Conservation (phyloP, 1,284 basidiomycete species). For the Quambalaria eucalypti region DNA sequence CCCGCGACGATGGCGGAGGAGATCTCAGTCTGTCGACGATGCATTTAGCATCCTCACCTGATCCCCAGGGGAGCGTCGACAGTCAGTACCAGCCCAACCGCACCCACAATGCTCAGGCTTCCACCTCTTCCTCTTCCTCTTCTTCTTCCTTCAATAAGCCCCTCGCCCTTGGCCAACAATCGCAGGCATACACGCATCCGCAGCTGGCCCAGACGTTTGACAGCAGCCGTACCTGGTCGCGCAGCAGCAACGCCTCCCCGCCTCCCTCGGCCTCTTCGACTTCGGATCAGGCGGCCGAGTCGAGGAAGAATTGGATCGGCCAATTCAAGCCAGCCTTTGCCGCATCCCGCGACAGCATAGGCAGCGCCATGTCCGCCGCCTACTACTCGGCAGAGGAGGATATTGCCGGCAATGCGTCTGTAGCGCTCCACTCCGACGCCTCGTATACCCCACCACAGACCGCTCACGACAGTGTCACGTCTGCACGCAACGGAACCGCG, state of each 20-base stretch:
- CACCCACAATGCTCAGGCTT: not conserved
- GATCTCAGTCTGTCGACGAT: not conserved
- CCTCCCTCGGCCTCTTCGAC: not conserved
- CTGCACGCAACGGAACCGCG: not conserved
- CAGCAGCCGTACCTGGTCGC: not conserved
- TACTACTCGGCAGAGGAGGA: slow-evolving; percentile 1
- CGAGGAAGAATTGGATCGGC: too few relatives aligned
- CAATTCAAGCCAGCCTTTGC: too few relatives aligned
- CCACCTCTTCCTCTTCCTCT: not conserved
- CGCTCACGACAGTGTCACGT: not conserved
- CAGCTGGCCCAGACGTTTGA: not conserved
- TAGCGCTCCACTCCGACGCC: not conserved
- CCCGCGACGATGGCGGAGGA: too few relatives aligned
- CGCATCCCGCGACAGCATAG: not conserved
- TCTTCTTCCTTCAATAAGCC: not conserved
- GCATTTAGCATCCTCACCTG: not conserved
- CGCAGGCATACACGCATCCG: not conserved
- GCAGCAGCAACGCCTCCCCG: not conserved
- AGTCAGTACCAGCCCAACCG: not conserved
- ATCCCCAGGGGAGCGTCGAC: not conserved
- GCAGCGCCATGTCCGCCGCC: not conserved
- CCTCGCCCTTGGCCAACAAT: not conserved
- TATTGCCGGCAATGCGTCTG: not conserved
- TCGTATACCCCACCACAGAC: not conserved
- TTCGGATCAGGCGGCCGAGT: too few relatives aligned